Conservation (phyloP, 495 filamentous ascomycete genomes). For the Cercophora samala region DNA sequence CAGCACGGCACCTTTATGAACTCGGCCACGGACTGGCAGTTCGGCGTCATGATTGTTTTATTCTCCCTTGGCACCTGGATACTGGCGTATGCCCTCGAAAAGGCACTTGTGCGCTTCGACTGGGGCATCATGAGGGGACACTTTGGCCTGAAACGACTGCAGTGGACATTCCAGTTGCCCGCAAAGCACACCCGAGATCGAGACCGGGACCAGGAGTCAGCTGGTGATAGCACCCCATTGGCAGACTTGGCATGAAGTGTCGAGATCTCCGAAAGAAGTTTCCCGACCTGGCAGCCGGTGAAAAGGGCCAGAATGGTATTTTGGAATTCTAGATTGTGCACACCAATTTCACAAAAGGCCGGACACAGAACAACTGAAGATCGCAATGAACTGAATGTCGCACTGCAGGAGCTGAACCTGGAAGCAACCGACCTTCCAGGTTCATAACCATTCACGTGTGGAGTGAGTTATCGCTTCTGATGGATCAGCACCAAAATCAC, state of each 20-base stretch:
- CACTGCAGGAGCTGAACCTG: neutral
- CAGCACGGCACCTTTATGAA: constrained; percentile 21
- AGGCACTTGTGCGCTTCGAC: constrained; percentile 14
- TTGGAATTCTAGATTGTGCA: too few relatives aligned
- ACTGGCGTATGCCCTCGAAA: constrained; percentile 17
- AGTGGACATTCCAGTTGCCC: too few relatives aligned
- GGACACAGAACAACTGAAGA: neutral
- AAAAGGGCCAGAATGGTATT: too few relatives aligned
- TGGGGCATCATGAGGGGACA: neutral
- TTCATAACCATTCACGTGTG: too few relatives aligned
- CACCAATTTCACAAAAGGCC: too few relatives aligned
- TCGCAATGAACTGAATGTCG: neutral
- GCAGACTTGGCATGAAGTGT: neutral
- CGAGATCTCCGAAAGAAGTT: neutral
- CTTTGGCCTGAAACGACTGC: neutral
- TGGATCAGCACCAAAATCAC: too few relatives aligned
- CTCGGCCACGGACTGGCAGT: constrained; percentile 13
- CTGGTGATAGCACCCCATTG: neutral
- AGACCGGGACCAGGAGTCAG: neutral
- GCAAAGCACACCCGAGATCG: neutral
- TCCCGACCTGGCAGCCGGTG: neutral
- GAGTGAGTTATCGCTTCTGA: too few relatives aligned
- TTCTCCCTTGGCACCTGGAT: constrained; percentile 17
- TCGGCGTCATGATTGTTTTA: constrained; percentile 11
- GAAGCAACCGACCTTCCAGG: too few relatives aligned